Evolutionary conservation across 495 filamentous ascomycete species (phyloP).

Genomic region (Neurospora tetrasperma): DNA sequence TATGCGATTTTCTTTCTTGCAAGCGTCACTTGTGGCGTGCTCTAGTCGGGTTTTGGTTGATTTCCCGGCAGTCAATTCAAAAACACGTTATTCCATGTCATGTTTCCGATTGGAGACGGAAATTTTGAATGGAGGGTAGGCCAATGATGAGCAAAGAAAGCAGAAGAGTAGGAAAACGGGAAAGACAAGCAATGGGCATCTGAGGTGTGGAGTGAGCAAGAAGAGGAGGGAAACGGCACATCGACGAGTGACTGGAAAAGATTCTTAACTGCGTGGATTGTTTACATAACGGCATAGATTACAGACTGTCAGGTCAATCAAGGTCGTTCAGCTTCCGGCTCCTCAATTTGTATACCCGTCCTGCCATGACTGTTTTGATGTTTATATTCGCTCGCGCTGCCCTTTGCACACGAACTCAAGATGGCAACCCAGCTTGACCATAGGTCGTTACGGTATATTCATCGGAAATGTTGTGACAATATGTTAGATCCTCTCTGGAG

Average conservation of each 20-base stretch:
- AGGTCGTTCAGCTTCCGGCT: not conserved
- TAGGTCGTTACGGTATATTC: not conserved
- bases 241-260: not conserved
- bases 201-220: not conserved
- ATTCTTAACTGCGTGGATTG: not conserved
- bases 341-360: not conserved
- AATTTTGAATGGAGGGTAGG: not conserved
- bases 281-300: not conserved
- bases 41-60: not conserved
- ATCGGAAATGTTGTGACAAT: not conserved
- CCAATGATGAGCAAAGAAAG: not conserved
- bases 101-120: not conserved
- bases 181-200: not conserved
- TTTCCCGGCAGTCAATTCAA: not conserved
- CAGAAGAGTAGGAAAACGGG: not conserved
- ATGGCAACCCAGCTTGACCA: not conserved
- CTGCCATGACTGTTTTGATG: not conserved
- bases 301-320: not conserved
- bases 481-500: not conserved
- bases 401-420: not conserved
- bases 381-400: not conserved
- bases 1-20: not conserved
- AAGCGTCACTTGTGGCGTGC: not conserved
- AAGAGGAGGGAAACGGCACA: not conserved
- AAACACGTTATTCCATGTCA: not conserved